These are phyloP conservation scores for Fomitopsis palustris DNA, from an alignment of 1,284 basidiomycete genomes.

Conservation along the genomic window DNA sequence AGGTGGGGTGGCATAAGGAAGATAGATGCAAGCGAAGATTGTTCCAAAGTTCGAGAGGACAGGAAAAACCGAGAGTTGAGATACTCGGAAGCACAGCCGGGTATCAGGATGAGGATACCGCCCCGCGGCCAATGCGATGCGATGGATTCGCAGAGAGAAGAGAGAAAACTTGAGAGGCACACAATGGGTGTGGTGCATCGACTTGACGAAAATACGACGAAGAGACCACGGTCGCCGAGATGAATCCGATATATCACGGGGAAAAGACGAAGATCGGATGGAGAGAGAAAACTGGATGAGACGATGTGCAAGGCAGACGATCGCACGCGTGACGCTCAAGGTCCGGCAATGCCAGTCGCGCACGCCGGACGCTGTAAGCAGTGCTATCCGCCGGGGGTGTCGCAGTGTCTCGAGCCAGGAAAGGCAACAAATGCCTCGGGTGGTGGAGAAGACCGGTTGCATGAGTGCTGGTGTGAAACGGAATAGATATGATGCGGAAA, in stretches of 20 bases:
- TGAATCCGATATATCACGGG: slow-evolving; percentile 2
- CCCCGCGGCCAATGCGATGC: slow-evolving; percentile 1
- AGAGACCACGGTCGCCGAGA: background rate
- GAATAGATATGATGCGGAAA: background rate
- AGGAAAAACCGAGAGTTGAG: background rate
- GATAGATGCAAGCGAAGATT: background rate
- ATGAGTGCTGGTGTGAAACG: background rate
- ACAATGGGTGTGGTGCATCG: background rate
- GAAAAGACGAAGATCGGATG: background rate
- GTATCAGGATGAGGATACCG: background rate
- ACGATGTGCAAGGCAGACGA: background rate
- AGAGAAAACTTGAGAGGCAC: background rate
- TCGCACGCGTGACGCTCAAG: background rate
- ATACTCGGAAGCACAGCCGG: background rate
- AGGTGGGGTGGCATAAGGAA: background rate
- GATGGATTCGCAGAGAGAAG: background rate
- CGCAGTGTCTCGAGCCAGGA: background rate
- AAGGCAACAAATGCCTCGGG: background rate
- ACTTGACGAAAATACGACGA: background rate
- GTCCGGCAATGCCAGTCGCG: background rate
- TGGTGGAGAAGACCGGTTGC: background rate
- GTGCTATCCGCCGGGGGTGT: background rate
- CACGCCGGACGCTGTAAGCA: background rate
- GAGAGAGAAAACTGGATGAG: background rate
- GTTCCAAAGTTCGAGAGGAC: background rate